Conservation (phyloP, 2,329 filamentous ascomycete genomes). For the Talaromyces funiculosus region DNA sequence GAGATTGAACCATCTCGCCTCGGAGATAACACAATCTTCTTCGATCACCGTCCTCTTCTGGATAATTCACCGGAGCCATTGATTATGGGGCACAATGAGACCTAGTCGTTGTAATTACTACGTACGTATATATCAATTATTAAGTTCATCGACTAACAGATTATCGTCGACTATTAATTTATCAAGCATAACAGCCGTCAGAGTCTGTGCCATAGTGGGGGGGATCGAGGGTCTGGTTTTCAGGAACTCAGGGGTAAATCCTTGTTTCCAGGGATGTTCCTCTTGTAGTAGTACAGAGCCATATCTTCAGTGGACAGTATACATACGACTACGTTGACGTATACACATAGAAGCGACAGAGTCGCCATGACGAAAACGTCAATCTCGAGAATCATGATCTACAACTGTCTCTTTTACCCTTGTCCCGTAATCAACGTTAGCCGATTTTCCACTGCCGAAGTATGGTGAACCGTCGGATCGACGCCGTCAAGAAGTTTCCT, state of each 20-base stretch:
- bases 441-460: not conserved
- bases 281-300: not conserved
- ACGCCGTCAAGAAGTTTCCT: not conserved
- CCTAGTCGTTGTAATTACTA: not conserved
- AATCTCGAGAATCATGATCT: not conserved
- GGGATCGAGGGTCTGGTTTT: not conserved
- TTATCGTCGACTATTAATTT: not conserved
- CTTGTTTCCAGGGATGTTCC: not conserved
- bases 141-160: not conserved
- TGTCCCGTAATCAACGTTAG: not conserved
- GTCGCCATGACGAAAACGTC: not conserved
- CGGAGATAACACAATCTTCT: not conserved
- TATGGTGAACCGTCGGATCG: not conserved
- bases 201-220: not conserved
- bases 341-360: not conserved
- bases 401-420: not conserved
- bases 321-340: too few species aligned
- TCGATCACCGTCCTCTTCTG: not conserved
- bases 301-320: too few species aligned
- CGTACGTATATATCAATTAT: not conserved
- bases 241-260: not conserved
- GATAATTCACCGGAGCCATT: conserved; percentile 2
- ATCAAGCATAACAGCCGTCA: not conserved
- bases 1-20: not conserved
- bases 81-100: not conserved